Percentiles rank a stretch among this genome's conserved stretches.
phyloP scores from a whole-genome alignment of 1,284 basidiomycete species.

The Ustilago curta region DNA sequence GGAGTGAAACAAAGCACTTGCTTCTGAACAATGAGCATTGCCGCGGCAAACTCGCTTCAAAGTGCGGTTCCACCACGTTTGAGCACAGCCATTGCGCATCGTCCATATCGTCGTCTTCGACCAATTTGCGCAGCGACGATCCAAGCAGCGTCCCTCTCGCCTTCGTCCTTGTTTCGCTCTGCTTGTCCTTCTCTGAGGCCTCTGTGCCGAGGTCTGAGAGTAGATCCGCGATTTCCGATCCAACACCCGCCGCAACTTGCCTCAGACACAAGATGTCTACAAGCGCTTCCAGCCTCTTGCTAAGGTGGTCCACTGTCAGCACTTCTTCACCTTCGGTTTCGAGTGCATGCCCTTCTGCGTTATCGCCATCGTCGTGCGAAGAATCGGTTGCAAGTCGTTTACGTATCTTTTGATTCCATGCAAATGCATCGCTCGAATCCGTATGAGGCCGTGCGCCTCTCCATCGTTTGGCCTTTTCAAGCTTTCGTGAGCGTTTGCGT shows the following conservation, averaged over 20 bases:
- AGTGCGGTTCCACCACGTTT: constrained; percentile 58
- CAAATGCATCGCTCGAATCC: constrained; percentile 35
- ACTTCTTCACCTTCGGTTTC: constrained; percentile 28
- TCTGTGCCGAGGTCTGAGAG: constrained; percentile 16
- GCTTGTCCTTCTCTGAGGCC: constrained; percentile 3
- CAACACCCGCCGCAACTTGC: constrained; percentile 37
- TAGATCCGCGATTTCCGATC: constrained; percentile 30
- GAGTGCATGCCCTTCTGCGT: constrained; percentile 28
- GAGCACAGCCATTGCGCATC: constrained; percentile 66
- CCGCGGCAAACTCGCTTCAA: constrained; percentile 41
- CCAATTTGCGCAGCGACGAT: constrained; percentile 39
- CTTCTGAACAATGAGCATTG: constrained; percentile 57
- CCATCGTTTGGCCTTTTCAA: constrained; percentile 47
- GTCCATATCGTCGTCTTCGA: constrained; percentile 58
- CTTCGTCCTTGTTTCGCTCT: not conserved
- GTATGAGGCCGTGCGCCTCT: constrained; percentile 24
- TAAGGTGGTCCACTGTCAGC: constrained; percentile 38
- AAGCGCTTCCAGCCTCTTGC: constrained; percentile 47
- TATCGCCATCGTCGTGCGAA: constrained; percentile 27
- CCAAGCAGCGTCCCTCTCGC: constrained; percentile 27
- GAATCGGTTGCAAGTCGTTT: constrained; percentile 21
- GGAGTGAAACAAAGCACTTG: constrained; percentile 61
- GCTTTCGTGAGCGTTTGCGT: constrained; percentile 37
- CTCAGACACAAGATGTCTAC: constrained; percentile 49
- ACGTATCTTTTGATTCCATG: constrained; percentile 36